phyloP scores from a whole-genome alignment of 345 rosid species.

The Nephelium lappaceum region DNA sequence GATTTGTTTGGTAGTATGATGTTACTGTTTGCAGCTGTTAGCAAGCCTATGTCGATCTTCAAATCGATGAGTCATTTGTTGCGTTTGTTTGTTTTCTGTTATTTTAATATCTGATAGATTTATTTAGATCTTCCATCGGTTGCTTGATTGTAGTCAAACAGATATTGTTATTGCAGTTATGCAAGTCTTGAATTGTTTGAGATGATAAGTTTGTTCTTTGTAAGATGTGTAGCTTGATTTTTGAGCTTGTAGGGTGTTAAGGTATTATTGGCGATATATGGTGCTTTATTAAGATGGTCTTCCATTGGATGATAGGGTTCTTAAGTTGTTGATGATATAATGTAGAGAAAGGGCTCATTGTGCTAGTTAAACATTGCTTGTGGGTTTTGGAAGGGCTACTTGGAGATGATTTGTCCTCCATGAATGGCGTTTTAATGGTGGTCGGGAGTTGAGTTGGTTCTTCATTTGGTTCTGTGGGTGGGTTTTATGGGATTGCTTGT shows the following conservation, averaged over 20 bases:
- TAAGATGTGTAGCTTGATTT: no score
- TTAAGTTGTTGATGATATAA: neutral
- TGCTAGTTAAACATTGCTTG: neutral
- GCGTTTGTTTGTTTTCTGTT: no score
- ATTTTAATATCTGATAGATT: neutral
- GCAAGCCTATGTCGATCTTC: no score
- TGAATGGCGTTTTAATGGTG: neutral
- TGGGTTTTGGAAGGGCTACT: neutral
- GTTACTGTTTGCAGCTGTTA: neutral
- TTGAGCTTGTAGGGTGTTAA: no score
- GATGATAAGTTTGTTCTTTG: no score
- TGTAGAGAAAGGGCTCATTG: neutral
- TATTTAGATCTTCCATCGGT: neutral
- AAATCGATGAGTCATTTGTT: no score
- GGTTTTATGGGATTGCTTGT: neutral
- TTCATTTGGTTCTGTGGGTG: constrained; percentile 9
- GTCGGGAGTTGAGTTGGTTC: neutral
- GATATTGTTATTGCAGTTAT: neutral
- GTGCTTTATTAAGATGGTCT: no score
- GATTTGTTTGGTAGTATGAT: neutral
- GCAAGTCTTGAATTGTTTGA: neutral
- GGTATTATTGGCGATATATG: neutral
- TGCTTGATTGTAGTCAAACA: neutral
- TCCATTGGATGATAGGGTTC: neutral
- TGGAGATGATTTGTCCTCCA: neutral